These are phyloP conservation scores for Lactuca sativa DNA, from an alignment of 129 eudicot genomes.

Conservation along the genomic window DNA sequence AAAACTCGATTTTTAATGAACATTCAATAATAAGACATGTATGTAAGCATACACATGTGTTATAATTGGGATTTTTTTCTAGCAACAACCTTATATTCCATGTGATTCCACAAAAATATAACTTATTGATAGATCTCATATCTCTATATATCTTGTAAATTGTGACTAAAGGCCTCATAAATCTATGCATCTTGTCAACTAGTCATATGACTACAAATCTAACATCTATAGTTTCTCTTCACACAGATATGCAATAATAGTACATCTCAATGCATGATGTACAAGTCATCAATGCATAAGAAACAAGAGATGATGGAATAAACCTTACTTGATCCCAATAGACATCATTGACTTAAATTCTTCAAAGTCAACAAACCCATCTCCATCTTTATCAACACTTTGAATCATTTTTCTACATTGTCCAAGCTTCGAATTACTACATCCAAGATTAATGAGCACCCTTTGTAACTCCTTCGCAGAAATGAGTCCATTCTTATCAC, in stretches of 20 bases:
- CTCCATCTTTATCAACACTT: constrained; percentile 85
- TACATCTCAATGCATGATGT: constrained; percentile 23
- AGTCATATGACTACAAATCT: background rate
- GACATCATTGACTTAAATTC: constrained; percentile 84
- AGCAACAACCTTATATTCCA: too few species aligned
- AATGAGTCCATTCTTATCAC: constrained; percentile 72
- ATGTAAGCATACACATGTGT: too few species aligned
- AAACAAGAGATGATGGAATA: constrained; percentile 4
- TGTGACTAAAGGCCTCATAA: too few species aligned
- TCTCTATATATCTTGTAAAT: too few species aligned
- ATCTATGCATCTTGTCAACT: too few species aligned
- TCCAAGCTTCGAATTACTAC: constrained; percentile 51
- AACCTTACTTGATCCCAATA: constrained; percentile 33
- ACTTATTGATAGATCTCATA: too few species aligned
- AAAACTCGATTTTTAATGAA: too few species aligned
- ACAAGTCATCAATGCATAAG: constrained; percentile 15
- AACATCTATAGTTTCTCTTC: background rate
- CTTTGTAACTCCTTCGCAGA: constrained; percentile 66
- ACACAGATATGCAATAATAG: constrained; percentile 13
- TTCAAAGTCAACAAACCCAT: constrained; percentile 81
- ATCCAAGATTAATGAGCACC: constrained; percentile 64
- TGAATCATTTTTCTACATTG: constrained; percentile 66
- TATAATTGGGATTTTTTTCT: too few species aligned
- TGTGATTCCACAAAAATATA: too few species aligned
- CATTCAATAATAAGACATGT: too few species aligned